Evolutionary conservation across 176 grass and related monocot species (phyloP).

Genomic region (Melocanna baccifera): DNA sequence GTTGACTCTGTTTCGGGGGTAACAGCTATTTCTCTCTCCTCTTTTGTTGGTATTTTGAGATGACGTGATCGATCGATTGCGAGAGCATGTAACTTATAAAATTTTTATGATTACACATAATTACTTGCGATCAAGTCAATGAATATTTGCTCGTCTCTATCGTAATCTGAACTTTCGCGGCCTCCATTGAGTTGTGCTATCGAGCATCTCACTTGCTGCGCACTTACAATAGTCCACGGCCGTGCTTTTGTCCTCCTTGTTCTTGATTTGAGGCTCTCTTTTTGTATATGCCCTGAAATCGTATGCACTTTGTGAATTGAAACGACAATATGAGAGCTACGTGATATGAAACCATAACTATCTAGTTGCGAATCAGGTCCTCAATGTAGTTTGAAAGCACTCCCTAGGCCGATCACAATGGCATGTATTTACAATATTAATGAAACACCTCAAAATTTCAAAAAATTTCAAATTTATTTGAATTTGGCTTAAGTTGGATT

Average conservation of each 20-base stretch:
- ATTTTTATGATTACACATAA: background rate
- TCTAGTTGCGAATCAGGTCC: background rate
- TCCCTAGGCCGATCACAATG: no score
- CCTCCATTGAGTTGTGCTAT: constrained; percentile 32
- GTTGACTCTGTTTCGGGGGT: constrained; percentile 4
- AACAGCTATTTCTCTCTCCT: background rate
- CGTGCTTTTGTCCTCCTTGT: background rate
- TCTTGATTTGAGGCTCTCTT: background rate
- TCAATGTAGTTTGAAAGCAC: no score
- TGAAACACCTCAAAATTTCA: no score
- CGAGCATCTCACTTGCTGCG: constrained; percentile 29
- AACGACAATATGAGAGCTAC: background rate
- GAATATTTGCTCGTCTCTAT: constrained; percentile 30
- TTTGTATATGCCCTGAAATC: background rate
- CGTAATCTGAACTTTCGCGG: constrained; percentile 18
- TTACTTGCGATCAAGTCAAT: background rate
- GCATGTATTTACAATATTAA: no score
- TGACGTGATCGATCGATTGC: constrained; percentile 1
- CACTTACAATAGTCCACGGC: constrained; percentile 12
- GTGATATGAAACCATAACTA: background rate
- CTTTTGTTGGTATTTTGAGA: constrained; percentile 20
- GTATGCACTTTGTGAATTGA: background rate
- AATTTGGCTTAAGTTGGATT: no score
- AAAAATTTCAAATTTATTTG: no score
- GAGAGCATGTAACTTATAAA: background rate